Evolutionary conservation across 495 filamentous ascomycete species (phyloP), one percentile per base, ranked within the genome.

Genomic region (Penicilliopsis zonata): DNA sequence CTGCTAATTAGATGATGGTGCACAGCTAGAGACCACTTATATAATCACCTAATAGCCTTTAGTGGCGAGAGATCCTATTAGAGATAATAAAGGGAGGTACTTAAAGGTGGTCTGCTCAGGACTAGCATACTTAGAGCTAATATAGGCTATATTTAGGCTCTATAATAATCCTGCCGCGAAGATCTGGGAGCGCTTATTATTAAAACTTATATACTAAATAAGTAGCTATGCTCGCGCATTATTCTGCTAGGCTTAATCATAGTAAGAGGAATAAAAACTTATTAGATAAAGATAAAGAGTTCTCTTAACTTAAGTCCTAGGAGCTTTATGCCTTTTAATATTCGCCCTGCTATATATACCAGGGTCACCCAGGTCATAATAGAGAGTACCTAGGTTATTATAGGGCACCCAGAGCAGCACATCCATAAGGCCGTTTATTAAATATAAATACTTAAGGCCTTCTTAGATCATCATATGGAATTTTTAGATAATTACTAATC

Each of bases 281-380:
- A 47, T 44, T 27, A 50, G 28, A 31, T 41, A 47, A 13, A 38
- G 27, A 16, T 38, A 44, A 9, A 50, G 19, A 12, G 34, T 30
- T 13, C 46, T 37, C 14, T 15, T 35, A 22, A 50, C 21, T 10
- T 17, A 1, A 13, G 36, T 49, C 20, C n/a, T 28, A 10, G 5
- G 26, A 24, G n/a, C n/a, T 24, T 14, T 14, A 12, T 10, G 26
- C 15, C 5, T 4, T 28, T 14, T 4, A 4, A 12, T 14, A 28
- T 14, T 12, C 15, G 21, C 26, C n/a, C n/a, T 12, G 5, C 26
- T 14, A 28, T 24, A 24, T 24, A 24, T 12, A 5, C 26, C 26
- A 1, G 50, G 55, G 25, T 62, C 49, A 35, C 43, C 44, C 9
- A 57, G 36, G 35, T 50, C 36, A 34, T 67, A 67, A 33, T 53